Conservation (phyloP, 2,329 filamentous ascomycete genomes). For the Cladophialophora yegresii region DNA sequence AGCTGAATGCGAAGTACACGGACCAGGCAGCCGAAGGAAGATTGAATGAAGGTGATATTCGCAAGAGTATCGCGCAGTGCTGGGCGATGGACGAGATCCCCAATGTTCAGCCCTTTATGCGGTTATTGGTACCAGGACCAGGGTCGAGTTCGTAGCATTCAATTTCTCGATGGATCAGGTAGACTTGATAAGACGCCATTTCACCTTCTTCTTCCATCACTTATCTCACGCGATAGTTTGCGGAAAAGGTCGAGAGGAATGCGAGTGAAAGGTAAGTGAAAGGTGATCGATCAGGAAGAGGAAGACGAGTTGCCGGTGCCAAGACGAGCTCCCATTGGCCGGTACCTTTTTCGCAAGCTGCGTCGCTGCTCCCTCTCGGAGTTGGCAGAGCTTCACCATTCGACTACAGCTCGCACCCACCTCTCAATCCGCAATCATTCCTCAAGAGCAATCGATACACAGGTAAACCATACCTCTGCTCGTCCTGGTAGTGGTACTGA, state of each 20-base stretch:
- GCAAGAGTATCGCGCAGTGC: background rate
- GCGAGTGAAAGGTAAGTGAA: background rate
- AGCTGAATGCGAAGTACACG: background rate
- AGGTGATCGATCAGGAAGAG: background rate
- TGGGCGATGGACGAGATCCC: background rate
- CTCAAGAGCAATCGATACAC: background rate
- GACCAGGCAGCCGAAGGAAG: background rate
- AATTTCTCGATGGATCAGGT: background rate
- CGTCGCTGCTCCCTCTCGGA: conserved; percentile 3
- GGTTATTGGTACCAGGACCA: background rate
- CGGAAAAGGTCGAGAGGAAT: background rate
- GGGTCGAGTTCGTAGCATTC: background rate
- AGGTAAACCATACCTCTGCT: background rate
- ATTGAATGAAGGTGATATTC: background rate
- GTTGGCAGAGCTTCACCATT: conserved; percentile 2
- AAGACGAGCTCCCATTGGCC: background rate
- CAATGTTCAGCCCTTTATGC: background rate
- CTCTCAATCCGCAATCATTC: background rate
- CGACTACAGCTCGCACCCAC: background rate
- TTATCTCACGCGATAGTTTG: background rate
- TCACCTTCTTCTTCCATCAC: background rate
- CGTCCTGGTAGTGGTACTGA: background rate
- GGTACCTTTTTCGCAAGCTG: conserved; percentile 3
- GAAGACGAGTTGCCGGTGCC: background rate
- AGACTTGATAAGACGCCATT: background rate